phyloP scores from a whole-genome alignment of 1,139 yeast genomes.

The Magnusiomyces paraingens region DNA sequence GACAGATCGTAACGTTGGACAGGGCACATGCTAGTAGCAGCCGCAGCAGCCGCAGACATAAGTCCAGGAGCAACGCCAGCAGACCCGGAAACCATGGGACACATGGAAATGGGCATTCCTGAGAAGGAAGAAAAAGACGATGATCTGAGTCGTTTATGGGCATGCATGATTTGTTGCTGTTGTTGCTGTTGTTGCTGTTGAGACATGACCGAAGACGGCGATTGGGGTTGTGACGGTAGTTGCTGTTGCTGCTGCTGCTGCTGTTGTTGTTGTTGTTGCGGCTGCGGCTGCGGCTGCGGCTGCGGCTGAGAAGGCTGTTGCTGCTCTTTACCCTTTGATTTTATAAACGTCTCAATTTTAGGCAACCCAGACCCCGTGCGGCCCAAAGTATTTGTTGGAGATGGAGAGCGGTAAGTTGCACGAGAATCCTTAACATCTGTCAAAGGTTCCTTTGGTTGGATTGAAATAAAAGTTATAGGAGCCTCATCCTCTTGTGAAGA shows the following conservation, averaged over 20 bases:
- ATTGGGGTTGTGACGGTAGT: too few relatives aligned
- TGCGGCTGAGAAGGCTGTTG: background rate
- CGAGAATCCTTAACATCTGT: too few relatives aligned
- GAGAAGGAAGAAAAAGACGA: background rate
- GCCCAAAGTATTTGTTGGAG: too few relatives aligned
- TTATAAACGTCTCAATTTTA: slow-evolving; percentile 3
- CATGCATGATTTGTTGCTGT: background rate
- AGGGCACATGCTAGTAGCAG: background rate
- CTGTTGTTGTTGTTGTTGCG: background rate
- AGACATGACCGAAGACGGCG: too few relatives aligned
- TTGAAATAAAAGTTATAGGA: too few relatives aligned
- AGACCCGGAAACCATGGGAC: slow-evolving; percentile 4
- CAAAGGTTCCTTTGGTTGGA: too few relatives aligned
- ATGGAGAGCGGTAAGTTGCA: too few relatives aligned
- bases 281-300: too few relatives aligned
- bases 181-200: too few relatives aligned
- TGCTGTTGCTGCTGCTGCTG: too few relatives aligned
- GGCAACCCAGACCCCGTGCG: background rate
- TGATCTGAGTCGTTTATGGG: background rate
- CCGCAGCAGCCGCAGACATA: background rate
- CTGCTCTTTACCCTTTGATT: background rate
- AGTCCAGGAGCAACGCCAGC: background rate
- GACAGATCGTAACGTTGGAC: slow-evolving; percentile 2
- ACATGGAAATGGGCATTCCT: slow-evolving; percentile 5
- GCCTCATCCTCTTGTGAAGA: too few relatives aligned